A percentile compares a stretch with the other conserved stretches of the same genome.
phyloP scores from a whole-genome alignment of 148 eudicot genomes.

The Salicornia ramosissima region DNA sequence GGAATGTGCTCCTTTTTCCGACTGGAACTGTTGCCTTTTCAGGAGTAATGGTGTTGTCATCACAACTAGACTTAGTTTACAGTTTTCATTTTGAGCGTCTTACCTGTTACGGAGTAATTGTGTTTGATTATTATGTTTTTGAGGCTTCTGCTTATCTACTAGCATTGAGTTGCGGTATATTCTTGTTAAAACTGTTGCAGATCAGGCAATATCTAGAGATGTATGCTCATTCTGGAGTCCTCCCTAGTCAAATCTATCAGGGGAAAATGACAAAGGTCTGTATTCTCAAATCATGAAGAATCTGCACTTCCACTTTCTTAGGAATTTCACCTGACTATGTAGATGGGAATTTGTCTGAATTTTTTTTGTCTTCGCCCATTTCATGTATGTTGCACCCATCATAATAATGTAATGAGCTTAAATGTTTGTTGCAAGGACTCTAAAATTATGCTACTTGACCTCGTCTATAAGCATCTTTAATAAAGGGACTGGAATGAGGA shows the following conservation, averaged over 20 bases:
- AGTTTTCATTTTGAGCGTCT: background rate
- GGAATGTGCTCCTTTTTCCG: background rate
- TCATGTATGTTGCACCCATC: background rate
- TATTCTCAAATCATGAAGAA: slow-evolving; percentile 2
- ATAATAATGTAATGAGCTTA: background rate
- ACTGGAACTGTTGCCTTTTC: background rate
- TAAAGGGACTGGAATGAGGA: background rate
- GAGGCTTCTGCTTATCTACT: slow-evolving; percentile 2
- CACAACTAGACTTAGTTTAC: background rate
- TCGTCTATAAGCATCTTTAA: background rate
- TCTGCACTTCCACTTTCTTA: background rate
- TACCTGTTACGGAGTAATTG: background rate
- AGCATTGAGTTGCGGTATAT: background rate
- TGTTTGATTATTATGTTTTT: slow-evolving; percentile 6
- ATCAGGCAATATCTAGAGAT: slow-evolving; percentile 65
- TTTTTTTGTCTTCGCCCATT: background rate
- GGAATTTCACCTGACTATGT: background rate
- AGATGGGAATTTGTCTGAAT: background rate
- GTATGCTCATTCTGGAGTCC: slow-evolving; percentile 52
- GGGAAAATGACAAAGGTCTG: slow-evolving; percentile 69
- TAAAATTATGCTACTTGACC: background rate
- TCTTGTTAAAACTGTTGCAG: slow-evolving; percentile 40
- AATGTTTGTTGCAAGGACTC: background rate
- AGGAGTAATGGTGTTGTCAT: background rate
- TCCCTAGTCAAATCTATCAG: slow-evolving; percentile 73